Conservation (phyloP, 2,329 filamentous ascomycete species). For the Cladosporium sp. region DNA sequence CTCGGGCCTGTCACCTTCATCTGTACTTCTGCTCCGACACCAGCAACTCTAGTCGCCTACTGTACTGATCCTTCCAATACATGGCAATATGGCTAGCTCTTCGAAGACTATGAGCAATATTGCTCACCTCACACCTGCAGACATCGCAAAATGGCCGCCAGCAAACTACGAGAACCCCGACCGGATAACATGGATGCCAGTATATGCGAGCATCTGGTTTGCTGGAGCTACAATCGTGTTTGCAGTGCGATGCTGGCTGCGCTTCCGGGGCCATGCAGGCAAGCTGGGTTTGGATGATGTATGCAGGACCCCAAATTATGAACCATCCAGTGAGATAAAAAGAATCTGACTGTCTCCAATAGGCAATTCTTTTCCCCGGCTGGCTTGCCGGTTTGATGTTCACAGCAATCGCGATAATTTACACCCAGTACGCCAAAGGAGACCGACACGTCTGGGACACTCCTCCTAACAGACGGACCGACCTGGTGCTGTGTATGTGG, state of each 20-base stretch:
- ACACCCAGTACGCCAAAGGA: conserved; percentile 33
- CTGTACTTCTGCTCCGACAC: conserved; percentile 2
- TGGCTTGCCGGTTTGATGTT: conserved; percentile 32
- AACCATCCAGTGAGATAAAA: background rate
- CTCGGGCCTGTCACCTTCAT: background rate
- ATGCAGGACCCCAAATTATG: conserved; percentile 18
- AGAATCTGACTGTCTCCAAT: background rate
- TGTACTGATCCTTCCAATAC: conserved; percentile 15
- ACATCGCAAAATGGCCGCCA: conserved; percentile 23
- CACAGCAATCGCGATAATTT: conserved; percentile 28
- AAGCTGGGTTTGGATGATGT: conserved; percentile 39
- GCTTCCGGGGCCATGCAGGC: conserved; percentile 32
- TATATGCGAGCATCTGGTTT: conserved; percentile 33
- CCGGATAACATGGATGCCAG: conserved; percentile 27
- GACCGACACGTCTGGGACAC: conserved; percentile 44
- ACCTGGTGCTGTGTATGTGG: conserved; percentile 35
- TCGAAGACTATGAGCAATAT: conserved; percentile 21
- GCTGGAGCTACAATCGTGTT: conserved; percentile 33
- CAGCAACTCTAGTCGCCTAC: background rate
- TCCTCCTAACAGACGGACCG: conserved; percentile 19
- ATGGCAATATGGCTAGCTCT: conserved; percentile 1
- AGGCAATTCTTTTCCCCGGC: conserved; percentile 30
- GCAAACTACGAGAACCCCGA: conserved; percentile 26
- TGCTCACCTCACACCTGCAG: conserved; percentile 20
- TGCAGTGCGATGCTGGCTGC: conserved; percentile 34